Conservation (phyloP, 2,329 filamentous ascomycete genomes). For the Fusarium luffae region DNA sequence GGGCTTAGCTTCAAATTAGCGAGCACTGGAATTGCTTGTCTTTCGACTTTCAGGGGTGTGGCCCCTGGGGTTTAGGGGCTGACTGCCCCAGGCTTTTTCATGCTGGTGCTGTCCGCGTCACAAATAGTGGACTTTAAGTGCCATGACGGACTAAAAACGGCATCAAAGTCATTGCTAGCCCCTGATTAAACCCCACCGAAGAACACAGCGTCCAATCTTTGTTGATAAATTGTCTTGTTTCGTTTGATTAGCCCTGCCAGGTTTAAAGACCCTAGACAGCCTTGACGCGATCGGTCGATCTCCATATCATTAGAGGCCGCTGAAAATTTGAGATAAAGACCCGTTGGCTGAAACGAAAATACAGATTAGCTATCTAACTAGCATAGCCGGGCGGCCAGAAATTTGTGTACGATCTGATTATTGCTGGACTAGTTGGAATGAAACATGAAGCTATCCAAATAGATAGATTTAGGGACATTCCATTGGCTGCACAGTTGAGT, state of each 20-base stretch:
- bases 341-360: slow-evolving; percentile 1
- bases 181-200: slow-evolving; percentile 30
- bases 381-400: not conserved
- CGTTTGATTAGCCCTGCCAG: slow-evolving; percentile 36
- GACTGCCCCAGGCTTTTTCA: slow-evolving; percentile 21
- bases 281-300: slow-evolving; percentile 35
- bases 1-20: slow-evolving; percentile 37
- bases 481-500: not conserved
- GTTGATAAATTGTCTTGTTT: slow-evolving; percentile 30
- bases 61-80: slow-evolving; percentile 23
- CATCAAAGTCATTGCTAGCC: slow-evolving; percentile 30
- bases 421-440: slow-evolving; percentile 7
- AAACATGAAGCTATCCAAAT: not conserved
- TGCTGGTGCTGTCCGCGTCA: slow-evolving; percentile 36
- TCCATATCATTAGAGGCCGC: slow-evolving; percentile 2
- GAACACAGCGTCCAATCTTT: slow-evolving; percentile 31
- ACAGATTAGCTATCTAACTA: not conserved
- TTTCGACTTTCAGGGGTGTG: slow-evolving; percentile 35
- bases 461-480: not conserved
- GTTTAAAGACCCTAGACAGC: slow-evolving; percentile 20
- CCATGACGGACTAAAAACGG: slow-evolving; percentile 41
- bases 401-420: not conserved
- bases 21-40: slow-evolving; percentile 42
- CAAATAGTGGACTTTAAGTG: slow-evolving; percentile 34
- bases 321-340: not conserved